Percentiles rank a stretch among this genome's conserved stretches.
phyloP scores from a whole-genome alignment of 257 asterid genomes.

The Scutellaria baicalensis region DNA sequence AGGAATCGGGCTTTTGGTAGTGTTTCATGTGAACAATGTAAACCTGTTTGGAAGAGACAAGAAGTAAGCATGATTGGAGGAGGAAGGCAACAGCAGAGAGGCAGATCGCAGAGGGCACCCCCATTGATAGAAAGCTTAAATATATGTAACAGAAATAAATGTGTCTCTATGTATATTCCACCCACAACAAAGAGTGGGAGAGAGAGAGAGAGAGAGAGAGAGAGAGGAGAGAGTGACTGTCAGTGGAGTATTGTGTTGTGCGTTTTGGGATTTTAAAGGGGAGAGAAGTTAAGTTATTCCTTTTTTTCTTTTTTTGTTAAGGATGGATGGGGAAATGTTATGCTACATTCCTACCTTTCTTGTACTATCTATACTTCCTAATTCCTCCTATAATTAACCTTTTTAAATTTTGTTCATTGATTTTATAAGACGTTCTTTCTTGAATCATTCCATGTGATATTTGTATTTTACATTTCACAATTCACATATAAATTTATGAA shows the following conservation, averaged over 20 bases:
- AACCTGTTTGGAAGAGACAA: conserved; percentile 16
- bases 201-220: background rate
- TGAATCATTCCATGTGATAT: too few species aligned
- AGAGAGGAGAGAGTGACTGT: conserved; percentile 19
- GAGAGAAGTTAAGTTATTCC: too few species aligned
- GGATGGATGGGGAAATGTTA: too few species aligned
- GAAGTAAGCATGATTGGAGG: conserved; percentile 20
- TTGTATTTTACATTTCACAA: too few species aligned
- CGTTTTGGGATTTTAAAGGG: conserved; percentile 15
- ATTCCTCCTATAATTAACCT: too few species aligned
- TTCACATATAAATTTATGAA: too few species aligned
- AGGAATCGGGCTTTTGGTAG: conserved; percentile 24
- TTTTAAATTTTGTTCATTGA: too few species aligned
- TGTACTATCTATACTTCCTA: too few species aligned
- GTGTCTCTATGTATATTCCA: background rate
- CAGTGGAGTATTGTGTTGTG: background rate
- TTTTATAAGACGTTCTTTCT: too few species aligned
- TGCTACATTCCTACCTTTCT: too few species aligned
- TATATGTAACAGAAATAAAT: background rate
- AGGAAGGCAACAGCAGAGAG: background rate
- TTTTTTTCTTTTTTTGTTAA: too few species aligned
- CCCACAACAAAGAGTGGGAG: background rate
- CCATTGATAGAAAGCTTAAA: conserved; percentile 19
- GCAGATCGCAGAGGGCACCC: background rate
- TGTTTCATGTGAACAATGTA: conserved; percentile 46